These are phyloP conservation scores for Melaleuca alternifolia DNA, from an alignment of 345 rosid species.

Conservation along the genomic window DNA sequence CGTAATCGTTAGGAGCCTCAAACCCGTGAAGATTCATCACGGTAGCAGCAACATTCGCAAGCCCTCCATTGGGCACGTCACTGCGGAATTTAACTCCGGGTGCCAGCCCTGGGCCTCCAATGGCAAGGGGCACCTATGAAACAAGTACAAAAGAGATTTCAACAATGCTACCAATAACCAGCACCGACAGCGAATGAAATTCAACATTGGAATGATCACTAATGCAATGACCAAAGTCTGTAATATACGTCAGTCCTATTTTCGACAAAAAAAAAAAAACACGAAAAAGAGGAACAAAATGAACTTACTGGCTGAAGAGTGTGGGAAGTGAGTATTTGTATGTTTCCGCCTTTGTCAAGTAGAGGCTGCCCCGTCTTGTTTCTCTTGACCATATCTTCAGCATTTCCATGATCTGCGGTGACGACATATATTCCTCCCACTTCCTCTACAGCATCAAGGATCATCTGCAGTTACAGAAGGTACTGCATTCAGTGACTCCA, in stretches of 20 bases:
- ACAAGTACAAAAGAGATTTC: not conserved
- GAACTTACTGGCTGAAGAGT: constrained; percentile 83
- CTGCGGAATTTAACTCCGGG: constrained; percentile 59
- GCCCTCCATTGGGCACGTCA: constrained; percentile 56
- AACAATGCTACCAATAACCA: not conserved
- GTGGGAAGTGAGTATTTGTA: constrained; percentile 95
- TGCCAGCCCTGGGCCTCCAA: constrained; percentile 82
- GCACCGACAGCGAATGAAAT: not conserved
- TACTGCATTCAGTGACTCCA: not conserved
- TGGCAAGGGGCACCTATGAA: constrained; percentile 82
- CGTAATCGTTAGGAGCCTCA: constrained; percentile 76
- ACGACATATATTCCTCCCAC: constrained; percentile 88
- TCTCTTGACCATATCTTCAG: constrained; percentile 97
- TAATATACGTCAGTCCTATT: not conserved
- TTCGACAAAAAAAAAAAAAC: not conserved
- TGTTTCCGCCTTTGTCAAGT: constrained; percentile 52
- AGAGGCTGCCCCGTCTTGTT: constrained; percentile 69
- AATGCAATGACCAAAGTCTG: not conserved
- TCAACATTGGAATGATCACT: not conserved
- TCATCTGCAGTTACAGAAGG: constrained; percentile 42
- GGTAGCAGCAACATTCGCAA: constrained; percentile 96
- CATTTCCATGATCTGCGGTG: constrained; percentile 98
- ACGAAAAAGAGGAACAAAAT: no score
- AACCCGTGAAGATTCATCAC: constrained; percentile 90
- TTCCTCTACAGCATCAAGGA: constrained; percentile 70